A percentile compares a stretch with the other conserved stretches of the same genome.
phyloP scores from a whole-genome alignment of 352 stramenopile species.

The Phytophthora citricola region DNA sequence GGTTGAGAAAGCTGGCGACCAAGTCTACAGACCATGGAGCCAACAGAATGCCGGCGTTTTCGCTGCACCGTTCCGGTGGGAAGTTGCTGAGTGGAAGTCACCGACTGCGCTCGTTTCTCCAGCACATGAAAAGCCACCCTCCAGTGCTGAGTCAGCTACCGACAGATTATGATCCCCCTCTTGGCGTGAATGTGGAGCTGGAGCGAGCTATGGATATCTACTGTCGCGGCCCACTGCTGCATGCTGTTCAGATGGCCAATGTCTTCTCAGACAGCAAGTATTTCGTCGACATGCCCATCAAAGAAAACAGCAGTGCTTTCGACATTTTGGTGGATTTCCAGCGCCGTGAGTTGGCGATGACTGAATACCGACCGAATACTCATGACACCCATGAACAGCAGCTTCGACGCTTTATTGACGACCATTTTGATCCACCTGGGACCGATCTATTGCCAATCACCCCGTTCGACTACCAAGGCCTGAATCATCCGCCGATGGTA shows the following conservation, averaged over 20 bases:
- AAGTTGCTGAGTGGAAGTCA: slow-evolving; percentile 36
- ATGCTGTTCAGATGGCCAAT: slow-evolving; percentile 72
- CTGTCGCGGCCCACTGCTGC: slow-evolving; percentile 68
- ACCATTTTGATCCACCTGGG: slow-evolving; percentile 85
- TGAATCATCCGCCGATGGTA: slow-evolving; percentile 59
- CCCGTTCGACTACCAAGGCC: slow-evolving; percentile 73
- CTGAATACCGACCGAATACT: slow-evolving; percentile 44
- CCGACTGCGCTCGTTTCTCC: slow-evolving; percentile 37
- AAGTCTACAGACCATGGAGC: slow-evolving; percentile 12
- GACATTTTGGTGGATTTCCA: slow-evolving; percentile 80
- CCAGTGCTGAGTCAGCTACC: slow-evolving; percentile 16
- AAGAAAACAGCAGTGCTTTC: slow-evolving; percentile 72
- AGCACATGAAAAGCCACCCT: slow-evolving; percentile 32
- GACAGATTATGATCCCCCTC: slow-evolving; percentile 18
- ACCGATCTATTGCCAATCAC: slow-evolving; percentile 77
- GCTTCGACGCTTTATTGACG: slow-evolving; percentile 73
- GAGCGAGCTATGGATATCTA: slow-evolving; percentile 81
- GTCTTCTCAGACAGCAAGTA: slow-evolving; percentile 93
- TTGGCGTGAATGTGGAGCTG: slow-evolving; percentile 51
- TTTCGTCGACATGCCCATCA: slow-evolving; percentile 95
- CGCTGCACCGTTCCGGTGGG: slow-evolving; percentile 33
- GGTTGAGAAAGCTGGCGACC: slow-evolving; percentile 27
- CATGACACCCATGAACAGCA: slow-evolving; percentile 39
- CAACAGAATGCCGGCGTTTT: slow-evolving; percentile 24
- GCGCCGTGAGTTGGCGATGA: slow-evolving; percentile 57